Evolutionary conservation across 306 rosid species (phyloP).

Genomic region (Prinsepia uniflora): DNA sequence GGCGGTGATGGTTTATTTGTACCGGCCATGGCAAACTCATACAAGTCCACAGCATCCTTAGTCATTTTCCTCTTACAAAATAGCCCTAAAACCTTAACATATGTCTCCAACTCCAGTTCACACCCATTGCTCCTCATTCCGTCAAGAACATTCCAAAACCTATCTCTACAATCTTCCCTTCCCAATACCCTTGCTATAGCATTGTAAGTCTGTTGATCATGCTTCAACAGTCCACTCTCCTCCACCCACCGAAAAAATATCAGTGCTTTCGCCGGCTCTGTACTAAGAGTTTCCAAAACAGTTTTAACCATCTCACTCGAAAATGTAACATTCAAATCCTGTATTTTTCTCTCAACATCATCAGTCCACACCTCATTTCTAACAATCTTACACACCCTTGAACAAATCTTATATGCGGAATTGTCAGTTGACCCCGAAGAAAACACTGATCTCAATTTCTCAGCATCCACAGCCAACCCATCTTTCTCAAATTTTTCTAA

Average conservation of each 20-base stretch:
- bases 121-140: slow-evolving; percentile 54
- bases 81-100: slow-evolving; percentile 51
- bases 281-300: slow-evolving; percentile 46
- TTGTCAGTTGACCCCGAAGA: slow-evolving; percentile 42
- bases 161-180: slow-evolving; percentile 59
- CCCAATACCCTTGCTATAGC: slow-evolving; percentile 64
- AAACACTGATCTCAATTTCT: slow-evolving; percentile 49
- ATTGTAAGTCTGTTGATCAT: slow-evolving; percentile 59
- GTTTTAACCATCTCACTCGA: slow-evolving; percentile 38
- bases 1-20: slow-evolving; percentile 42
- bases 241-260: slow-evolving; percentile 80
- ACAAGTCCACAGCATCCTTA: slow-evolving; percentile 69
- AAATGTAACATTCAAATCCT: slow-evolving; percentile 42
- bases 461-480: slow-evolving; percentile 44
- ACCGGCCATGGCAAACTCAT: slow-evolving; percentile 76
- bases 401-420: slow-evolving; percentile 34
- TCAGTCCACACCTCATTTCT: slow-evolving; percentile 61
- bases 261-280: slow-evolving; percentile 56
- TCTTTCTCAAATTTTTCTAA: slow-evolving; percentile 43
- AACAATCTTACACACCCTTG: slow-evolving; percentile 48
- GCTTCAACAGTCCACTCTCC: slow-evolving; percentile 65
- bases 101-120: slow-evolving; percentile 60
- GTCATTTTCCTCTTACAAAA: slow-evolving; percentile 61
- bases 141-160: slow-evolving; percentile 73
- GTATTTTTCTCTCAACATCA: slow-evolving; percentile 50